These are phyloP conservation scores for Geotrichum klebahnii DNA, from an alignment of 1,139 yeast genomes.

Conservation along the genomic window DNA sequence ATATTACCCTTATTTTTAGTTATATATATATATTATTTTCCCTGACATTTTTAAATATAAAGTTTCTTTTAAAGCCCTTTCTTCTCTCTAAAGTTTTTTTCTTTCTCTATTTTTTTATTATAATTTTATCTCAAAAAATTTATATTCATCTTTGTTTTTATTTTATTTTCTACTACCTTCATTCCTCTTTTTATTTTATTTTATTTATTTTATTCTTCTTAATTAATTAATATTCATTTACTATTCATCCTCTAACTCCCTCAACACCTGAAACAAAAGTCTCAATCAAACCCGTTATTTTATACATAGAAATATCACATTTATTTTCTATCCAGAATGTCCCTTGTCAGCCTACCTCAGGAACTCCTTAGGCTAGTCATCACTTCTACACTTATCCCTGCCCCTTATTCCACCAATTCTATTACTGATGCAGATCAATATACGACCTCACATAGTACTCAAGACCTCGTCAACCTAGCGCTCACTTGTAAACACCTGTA, in stretches of 20 bases:
- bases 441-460: background rate
- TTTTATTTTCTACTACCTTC: too few species aligned
- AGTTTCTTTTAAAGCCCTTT: too few species aligned
- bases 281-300: too few species aligned
- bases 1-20: background rate
- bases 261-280: too few species aligned
- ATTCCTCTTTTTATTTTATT: too few species aligned
- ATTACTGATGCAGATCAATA: too few species aligned
- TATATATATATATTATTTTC: background rate
- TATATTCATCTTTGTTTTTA: too few species aligned
- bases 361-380: constrained; percentile 3
- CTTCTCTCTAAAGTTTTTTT: background rate
- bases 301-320: too few species aligned
- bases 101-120: background rate
- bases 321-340: background rate
- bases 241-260: too few species aligned
- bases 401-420: background rate
- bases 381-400: background rate
- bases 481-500: constrained; percentile 4
- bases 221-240: too few species aligned
- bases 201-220: too few species aligned
- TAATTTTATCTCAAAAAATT: too few species aligned
- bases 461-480: constrained; percentile 3
- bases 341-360: constrained; percentile 4
- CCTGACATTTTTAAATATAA: background rate